Percentiles rank a stretch among this genome's conserved stretches.
phyloP scores from a whole-genome alignment of 148 eudicot genomes.

The Rhododendron simsii region DNA sequence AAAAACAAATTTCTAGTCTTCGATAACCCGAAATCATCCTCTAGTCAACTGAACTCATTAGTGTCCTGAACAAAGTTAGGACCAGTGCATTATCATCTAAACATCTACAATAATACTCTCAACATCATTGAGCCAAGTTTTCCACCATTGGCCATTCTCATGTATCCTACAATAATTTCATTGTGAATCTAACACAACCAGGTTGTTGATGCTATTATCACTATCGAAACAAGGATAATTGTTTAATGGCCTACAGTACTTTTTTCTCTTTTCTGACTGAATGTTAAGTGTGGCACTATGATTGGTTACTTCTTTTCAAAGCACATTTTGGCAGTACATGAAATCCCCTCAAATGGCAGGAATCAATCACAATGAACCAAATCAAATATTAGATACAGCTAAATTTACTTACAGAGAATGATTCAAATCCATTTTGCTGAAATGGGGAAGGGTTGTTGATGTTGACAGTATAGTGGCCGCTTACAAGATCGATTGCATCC shows the following conservation, averaged over 20 bases:
- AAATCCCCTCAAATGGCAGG: background rate
- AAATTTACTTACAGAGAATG: constrained; percentile 55
- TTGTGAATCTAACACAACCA: background rate
- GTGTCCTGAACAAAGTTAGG: background rate
- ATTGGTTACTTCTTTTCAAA: background rate
- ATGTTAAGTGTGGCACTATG: no score
- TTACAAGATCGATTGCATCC: constrained; percentile 97
- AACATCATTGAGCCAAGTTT: background rate
- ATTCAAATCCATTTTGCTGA: constrained; percentile 56
- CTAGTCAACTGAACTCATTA: background rate
- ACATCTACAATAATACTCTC: background rate
- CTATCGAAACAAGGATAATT: background rate
- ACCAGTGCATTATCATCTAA: background rate
- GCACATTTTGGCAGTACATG: background rate
- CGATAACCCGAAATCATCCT: background rate
- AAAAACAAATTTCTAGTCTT: background rate
- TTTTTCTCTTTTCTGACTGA: background rate
- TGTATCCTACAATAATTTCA: background rate
- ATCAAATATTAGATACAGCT: background rate
- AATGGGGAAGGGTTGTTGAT: constrained; percentile 58
- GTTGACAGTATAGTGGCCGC: constrained; percentile 69
- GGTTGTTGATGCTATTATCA: background rate
- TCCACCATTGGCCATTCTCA: background rate
- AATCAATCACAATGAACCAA: background rate
- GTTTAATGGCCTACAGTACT: background rate